Base-by-base conservation (phyloP, 139 green algal genomes). In the Ettlia oleoabundans region DNA sequence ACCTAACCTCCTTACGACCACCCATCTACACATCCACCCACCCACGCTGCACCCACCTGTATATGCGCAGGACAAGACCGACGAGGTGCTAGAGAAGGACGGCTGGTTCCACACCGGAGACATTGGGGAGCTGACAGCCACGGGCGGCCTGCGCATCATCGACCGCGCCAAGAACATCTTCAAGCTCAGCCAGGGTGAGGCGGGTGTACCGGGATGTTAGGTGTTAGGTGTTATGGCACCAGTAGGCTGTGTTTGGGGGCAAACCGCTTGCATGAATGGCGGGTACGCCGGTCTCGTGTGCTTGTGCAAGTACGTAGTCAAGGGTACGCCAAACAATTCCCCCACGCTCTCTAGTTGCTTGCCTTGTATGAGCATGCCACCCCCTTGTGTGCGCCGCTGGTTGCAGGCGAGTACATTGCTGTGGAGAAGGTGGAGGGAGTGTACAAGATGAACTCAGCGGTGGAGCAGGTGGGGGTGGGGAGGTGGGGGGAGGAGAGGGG, bases 151-250 rank as follows among this genome's bases (percentile, higher is more conserved):
- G 67, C 93, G 93, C 79, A 97, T 99, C 81, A 92, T 99, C 42
- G 96, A 99, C 89, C 90, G 95, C 82, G 98, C 98, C 89, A 99
- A 99, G 91, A 98, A 99, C 93, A 99, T 99, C 89, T 99, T 99
- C 94, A 99, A 99, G 93, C 94, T 99, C 30, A 88, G 87, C 19
- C 95, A 98, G 87, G 93, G 90, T 87, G 72, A 33, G 66, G 30
- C 7, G 58, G 9, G n/a, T n/a, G n/a, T n/a, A n/a, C n/a, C 47
- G 24, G 51, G 47, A 26, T 4, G 28, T 33, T 3, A 33, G 35
- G 35, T n/a, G 15, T 4, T 65, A 22, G 28, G 55, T 32, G 47
- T 58, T 58, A 58, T n/a, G n/a, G n/a, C n/a, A n/a, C n/a, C n/a
- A n/a, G n/a, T n/a, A n/a, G n/a, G n/a, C n/a, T n/a, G n/a, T n/a